Evolutionary conservation across 768 basidiomycete genomes (phyloP), one percentile per base, ranked within the genome.

Genomic region (Auricularia auricula-judae): DNA sequence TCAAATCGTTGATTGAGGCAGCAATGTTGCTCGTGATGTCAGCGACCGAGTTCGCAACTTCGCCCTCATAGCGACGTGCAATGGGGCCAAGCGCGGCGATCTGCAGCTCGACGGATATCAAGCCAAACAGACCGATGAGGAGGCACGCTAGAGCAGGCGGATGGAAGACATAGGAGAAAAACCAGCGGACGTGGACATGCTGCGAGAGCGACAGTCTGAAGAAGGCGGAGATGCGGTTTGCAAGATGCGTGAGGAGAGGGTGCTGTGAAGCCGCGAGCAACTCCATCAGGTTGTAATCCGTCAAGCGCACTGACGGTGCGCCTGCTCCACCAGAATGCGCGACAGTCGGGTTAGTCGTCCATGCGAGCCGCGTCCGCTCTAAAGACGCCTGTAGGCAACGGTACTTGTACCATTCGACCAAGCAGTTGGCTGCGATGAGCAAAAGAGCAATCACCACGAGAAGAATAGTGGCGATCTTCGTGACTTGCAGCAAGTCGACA

Each of bases 371-470:
- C 3, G 86, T 91, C 65, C 79, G 79, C 69, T 81, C 80, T 64
- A 93, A 76, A 69, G 91, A 86, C 3, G 68, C 69, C 75, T 84
- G 84, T 73, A 90, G 80, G 72, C 77, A 84, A 12, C 82, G 80
- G 90, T 93, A 97, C 70, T 88, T 89, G 80, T 86, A 93, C 89
- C 92, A 93, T 69, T 93, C 91, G 69, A 95, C 77, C 3, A 86
- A 72, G 67, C 85, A 88, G 74, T 93, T 84, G 42, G 84, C 84
- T 8, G 80, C 84, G 68, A 94, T 80, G 62, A 95, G 82, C 63
- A 93, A 69, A 44, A 93, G 72, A 18, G 89, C 85, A 43, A 88
- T 74, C 53, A 86, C 73, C 63, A 91, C 80, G 67, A 97, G 76
- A 64, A 98, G 79, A 61, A 90, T 77, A 35, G 84, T 85, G 34